Evolutionary conservation across 2,329 filamentous ascomycete species (phyloP), one percentile per base, ranked within the genome.

Genomic region (Oidium heveae): DNA sequence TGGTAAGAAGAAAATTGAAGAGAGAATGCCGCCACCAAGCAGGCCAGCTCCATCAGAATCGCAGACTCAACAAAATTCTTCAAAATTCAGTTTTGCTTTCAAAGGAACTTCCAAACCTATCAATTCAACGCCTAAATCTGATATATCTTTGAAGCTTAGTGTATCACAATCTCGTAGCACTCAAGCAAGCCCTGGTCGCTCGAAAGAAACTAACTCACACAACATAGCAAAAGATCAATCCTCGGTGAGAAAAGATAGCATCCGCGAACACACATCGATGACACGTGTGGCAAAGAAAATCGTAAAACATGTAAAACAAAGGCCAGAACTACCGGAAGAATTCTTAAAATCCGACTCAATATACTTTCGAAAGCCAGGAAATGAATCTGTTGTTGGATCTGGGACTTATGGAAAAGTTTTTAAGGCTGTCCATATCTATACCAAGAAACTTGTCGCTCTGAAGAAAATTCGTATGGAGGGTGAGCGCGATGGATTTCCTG

Each of bases 351-450:
- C 88, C 0, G 83, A 89, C 49, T 95, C 88, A 0, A 87, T 96
- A 3, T 96, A 93, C 67, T 94, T 83, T 69, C 76, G 89, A 59
- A 96, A 95, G 65, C 88, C 88, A 1, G 89, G 89, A n/a, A 94
- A 96, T 61, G 89, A 94, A 65, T 96, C 89, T 0, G 89, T 96
- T 0, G 83, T 96, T 20, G 89, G 89, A 16, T 94, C 89, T 46
- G 89, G 89, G 12, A 96, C 89, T 0, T 96, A 95, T 62, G 91
- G 86, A 54, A 94, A 94, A 66, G 87, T 94, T 4, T 94, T 93
- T 72, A 94, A 94, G 66, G 87, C 80, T n/a, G 72, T 87, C 9
- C 86, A 94, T 63, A 85, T 91, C n/a, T 93, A 93, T 65, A 94
- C 85, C 1, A 84, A 84, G 61, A 77, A 79, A 43, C 74, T 84